Conservation (phyloP, 2,329 filamentous ascomycete species). For the Aspergillus proliferans region DNA sequence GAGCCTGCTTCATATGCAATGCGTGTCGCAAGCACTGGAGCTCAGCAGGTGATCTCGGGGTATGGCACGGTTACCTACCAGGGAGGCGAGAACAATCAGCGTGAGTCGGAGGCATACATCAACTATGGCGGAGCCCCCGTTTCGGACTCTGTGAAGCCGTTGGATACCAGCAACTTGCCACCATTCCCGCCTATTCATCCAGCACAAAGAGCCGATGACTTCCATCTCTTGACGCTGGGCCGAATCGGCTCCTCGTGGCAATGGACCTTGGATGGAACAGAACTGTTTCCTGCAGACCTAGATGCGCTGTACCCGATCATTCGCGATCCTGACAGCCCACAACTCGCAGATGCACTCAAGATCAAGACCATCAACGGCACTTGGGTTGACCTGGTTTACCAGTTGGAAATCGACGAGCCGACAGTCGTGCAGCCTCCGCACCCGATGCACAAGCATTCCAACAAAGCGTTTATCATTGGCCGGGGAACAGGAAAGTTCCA, state of each 20-base stretch:
- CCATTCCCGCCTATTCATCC: slow-evolving; percentile 43
- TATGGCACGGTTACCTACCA: slow-evolving; percentile 44
- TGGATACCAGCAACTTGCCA: slow-evolving; percentile 38
- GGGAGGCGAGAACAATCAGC: slow-evolving; percentile 48
- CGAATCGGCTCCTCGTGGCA: slow-evolving; percentile 23
- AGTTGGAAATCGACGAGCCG: slow-evolving; percentile 18
- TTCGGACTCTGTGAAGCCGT: slow-evolving; percentile 36
- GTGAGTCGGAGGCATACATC: slow-evolving; percentile 43
- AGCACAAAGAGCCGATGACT: slow-evolving; percentile 38
- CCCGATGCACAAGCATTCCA: slow-evolving; percentile 45
- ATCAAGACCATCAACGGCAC: slow-evolving; percentile 31
- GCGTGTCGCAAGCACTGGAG: slow-evolving; percentile 44
- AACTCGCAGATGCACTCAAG: slow-evolving; percentile 24
- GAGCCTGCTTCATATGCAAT: slow-evolving; percentile 34
- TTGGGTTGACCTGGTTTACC: slow-evolving; percentile 35
- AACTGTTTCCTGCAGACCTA: slow-evolving; percentile 12
- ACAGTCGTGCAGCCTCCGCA: slow-evolving; percentile 32
- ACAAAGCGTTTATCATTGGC: slow-evolving; percentile 42
- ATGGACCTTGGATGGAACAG: slow-evolving; percentile 25
- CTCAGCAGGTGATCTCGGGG: slow-evolving; percentile 50
- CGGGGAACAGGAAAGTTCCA: slow-evolving; percentile 32
- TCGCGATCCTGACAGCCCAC: slow-evolving; percentile 25
- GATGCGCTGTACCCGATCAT: slow-evolving; percentile 18
- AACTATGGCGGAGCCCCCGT: slow-evolving; percentile 44
- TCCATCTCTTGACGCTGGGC: slow-evolving; percentile 34